These are phyloP conservation scores for Forsythia suspensa DNA, from an alignment of 257 asterid genomes.

Conservation along the genomic window DNA sequence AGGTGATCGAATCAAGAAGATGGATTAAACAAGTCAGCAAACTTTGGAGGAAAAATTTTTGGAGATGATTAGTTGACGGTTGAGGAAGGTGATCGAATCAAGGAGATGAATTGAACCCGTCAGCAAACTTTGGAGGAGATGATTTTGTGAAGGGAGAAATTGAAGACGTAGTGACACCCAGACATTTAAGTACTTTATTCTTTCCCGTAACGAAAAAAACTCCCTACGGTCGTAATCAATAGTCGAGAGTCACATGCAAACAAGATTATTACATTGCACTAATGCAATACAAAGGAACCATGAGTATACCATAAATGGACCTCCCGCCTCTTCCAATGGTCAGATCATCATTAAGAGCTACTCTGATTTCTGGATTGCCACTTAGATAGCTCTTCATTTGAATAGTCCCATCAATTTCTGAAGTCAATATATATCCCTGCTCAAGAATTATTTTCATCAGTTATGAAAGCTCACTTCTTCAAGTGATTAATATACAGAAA, in stretches of 20 bases:
- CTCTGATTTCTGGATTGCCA: slow-evolving; percentile 96
- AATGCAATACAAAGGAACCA: slow-evolving; percentile 24
- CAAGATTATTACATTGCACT: slow-evolving; percentile 1
- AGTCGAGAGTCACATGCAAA: not conserved
- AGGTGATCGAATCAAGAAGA: too few relatives aligned
- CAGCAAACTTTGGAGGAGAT: too few relatives aligned
- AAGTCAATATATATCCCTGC: slow-evolving; percentile 92
- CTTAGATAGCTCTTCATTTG: slow-evolving; percentile 99
- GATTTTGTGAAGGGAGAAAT: too few relatives aligned
- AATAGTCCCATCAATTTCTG: slow-evolving; percentile 99
- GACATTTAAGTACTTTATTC: too few relatives aligned
- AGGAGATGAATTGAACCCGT: too few relatives aligned
- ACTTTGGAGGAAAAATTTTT: too few relatives aligned
- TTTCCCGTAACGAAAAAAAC: too few relatives aligned
- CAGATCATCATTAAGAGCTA: slow-evolving; percentile 95
- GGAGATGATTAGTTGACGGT: too few relatives aligned
- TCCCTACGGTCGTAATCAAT: too few relatives aligned
- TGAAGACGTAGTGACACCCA: too few relatives aligned
- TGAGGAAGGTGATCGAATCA: too few relatives aligned
- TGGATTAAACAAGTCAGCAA: too few relatives aligned
- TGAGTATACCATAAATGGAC: slow-evolving; percentile 64
- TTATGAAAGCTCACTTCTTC: slow-evolving; percentile 8
- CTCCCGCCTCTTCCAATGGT: slow-evolving; percentile 77
- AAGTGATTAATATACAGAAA: not conserved
- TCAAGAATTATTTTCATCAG: slow-evolving; percentile 18